Evolutionary conservation across 176 grass and related monocot species (phyloP).

Genomic region (Avena insularis): DNA sequence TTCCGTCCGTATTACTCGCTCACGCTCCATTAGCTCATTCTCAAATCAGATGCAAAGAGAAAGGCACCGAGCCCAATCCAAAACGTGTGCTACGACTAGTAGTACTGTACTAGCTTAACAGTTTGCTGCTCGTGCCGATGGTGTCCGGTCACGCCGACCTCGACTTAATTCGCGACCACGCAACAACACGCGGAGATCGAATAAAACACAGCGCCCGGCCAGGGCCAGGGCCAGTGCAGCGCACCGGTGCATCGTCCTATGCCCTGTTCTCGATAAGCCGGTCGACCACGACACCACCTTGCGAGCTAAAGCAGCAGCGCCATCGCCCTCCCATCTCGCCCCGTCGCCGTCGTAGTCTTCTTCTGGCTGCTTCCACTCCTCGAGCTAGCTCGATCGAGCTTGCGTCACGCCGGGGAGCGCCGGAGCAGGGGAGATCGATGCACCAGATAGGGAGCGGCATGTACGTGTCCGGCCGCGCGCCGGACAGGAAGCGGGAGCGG

Average conservation of each 20-base stretch:
- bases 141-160: conserved; percentile 35
- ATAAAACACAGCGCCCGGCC: background rate
- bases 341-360: background rate
- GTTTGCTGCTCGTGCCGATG: background rate
- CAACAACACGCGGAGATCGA: background rate
- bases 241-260: conserved; percentile 5
- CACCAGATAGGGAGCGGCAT: conserved; percentile 82
- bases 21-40: background rate
- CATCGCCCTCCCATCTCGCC: background rate
- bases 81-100: background rate
- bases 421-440: conserved; percentile 37
- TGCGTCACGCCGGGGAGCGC: background rate
- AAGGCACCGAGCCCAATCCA: background rate
- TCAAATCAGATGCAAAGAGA: conserved; percentile 8
- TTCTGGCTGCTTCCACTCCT: background rate
- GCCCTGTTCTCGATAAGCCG: conserved; percentile 53
- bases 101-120: background rate
- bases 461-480: conserved; percentile 88
- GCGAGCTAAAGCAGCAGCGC: conserved; percentile 32
- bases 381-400: background rate
- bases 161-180: conserved; percentile 54
- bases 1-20: conserved; percentile 26
- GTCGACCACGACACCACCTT: conserved; percentile 50
- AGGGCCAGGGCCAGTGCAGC: background rate
- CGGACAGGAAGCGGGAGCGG: conserved; percentile 69